Evolutionary conservation across 371 early-diverging fungal genomes (phyloP), one percentile per base, ranked within the genome.

Genomic region (Saksenaea oblongispora): DNA sequence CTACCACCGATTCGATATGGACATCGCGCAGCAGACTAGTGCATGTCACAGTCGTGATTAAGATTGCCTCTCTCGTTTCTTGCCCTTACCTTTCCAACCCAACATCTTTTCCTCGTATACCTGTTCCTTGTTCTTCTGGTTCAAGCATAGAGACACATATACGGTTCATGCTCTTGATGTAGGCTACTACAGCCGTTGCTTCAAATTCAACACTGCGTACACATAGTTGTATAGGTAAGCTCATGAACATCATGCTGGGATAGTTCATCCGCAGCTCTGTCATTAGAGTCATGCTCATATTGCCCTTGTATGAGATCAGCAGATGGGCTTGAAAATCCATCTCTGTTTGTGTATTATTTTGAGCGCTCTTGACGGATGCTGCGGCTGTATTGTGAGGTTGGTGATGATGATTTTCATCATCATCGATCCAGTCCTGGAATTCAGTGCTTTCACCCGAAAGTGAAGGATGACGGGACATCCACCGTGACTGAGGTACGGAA

Each of bases 251-350:
- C 64, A 93, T 86, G 9, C 94, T 93, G 3, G 96, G 96, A 64
- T 96, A 95, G 72, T 96, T 95, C 72, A 98, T 89, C 41, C 92
- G 86, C 59, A 98, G 72, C 71, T 93, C 94, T 0, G 95, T 95
- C 51, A 86, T 67, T 10, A 98, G 73, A n/a, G 92, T 87, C 77
- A 95, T 79, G 14, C 87, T 80, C 89, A 94, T 89, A 70, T 94
- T 89, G 2, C 97, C 96, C 54, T 88, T 86, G 70, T 95, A 96
- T 3, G 84, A 80, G 1, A 95, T 82, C 17, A 77, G 58, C 44
- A 95, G 75, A 35, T 88, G 84, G 7, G 94, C 62, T 71, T 96
- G 96, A 56, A 91, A 84, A 70, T 96, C 95, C 62, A 81, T 86
- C 67, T 69, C 77, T 0, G 74, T 74, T 35, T 67, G 59, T 35